Conservation (phyloP, 1,284 basidiomycete genomes). For the Microbotryum silenes-acaulis region DNA sequence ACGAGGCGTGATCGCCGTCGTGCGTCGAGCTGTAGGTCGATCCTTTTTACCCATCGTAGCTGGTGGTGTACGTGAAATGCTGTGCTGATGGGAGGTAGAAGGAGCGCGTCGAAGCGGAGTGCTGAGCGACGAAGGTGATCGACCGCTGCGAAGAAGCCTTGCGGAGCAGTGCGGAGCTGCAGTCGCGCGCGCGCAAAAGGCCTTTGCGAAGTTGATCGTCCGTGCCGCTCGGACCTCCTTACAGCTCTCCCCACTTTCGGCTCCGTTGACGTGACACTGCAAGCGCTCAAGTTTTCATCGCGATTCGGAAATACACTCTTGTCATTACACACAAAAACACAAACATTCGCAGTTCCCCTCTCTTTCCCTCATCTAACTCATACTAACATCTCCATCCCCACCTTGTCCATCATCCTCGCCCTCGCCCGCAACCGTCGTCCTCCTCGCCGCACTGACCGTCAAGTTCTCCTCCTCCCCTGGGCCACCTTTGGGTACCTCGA, state of each 20-base stretch:
- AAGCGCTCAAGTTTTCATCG: no score
- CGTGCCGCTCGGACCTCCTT: no score
- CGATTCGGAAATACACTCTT: no score
- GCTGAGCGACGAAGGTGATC: background rate
- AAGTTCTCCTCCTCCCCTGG: constrained; percentile 12
- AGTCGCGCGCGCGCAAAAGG: no score
- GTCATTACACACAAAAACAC: no score
- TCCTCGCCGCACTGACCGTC: constrained; percentile 27
- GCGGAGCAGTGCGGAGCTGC: no score
- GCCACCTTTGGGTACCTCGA: background rate
- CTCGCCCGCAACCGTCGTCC: constrained; percentile 16
- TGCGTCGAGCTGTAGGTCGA: constrained; percentile 13
- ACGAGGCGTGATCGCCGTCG: constrained; percentile 31
- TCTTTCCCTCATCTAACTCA: background rate
- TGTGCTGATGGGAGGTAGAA: no score
- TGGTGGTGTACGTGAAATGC: background rate
- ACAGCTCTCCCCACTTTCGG: no score
- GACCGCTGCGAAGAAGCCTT: no score
- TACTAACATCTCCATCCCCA: constrained; percentile 4
- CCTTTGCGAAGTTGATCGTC: no score
- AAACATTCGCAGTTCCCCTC: background rate
- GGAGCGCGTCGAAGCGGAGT: background rate
- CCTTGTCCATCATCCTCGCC: constrained; percentile 16
- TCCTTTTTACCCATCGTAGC: constrained; percentile 27
- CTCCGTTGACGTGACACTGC: no score